Conservation (phyloP, 495 filamentous ascomycete genomes). For the Poronia punctata region DNA sequence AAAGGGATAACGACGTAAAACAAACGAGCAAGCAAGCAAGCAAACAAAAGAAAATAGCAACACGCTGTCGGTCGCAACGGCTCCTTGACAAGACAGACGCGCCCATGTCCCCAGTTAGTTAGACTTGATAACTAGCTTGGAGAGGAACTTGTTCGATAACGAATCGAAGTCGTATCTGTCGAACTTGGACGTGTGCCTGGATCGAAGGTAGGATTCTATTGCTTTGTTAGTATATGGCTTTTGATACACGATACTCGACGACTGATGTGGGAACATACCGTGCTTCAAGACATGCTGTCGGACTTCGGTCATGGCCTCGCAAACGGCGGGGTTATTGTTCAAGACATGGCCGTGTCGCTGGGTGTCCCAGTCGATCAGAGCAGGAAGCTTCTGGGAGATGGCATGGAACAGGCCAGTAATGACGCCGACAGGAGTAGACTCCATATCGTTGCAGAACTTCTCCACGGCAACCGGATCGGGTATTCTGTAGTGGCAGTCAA, state of each 20-base stretch:
- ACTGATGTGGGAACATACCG: conserved; percentile 42
- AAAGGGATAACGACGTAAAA: conserved; percentile 20
- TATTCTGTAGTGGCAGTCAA: conserved; percentile 88
- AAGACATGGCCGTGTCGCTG: conserved; percentile 78
- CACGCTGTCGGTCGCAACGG: conserved; percentile 5
- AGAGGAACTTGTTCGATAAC: conserved; percentile 89
- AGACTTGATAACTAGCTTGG: conserved; percentile 87
- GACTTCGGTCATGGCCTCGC: conserved; percentile 91
- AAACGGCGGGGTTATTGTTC: conserved; percentile 80
- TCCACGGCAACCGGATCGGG: conserved; percentile 73
- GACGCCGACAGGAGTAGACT: conserved; percentile 85
- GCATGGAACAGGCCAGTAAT: conserved; percentile 92
- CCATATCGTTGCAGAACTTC: conserved; percentile 93
- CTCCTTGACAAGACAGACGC: background rate
- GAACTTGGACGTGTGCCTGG: conserved; percentile 59
- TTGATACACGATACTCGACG: too few relatives aligned
- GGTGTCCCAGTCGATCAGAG: conserved; percentile 87
- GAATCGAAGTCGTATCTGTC: conserved; percentile 87
- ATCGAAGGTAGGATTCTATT: conserved; percentile 49
- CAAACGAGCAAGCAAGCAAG: conserved; percentile 2
- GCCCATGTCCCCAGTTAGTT: conserved; percentile 51
- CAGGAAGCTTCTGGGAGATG: conserved; percentile 87
- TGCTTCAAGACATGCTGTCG: conserved; percentile 80
- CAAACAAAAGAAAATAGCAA: conserved; percentile 13
- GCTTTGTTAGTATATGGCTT: conserved; percentile 11